Conservation (phyloP, 169 alveolate species). For the Plasmodium blacklocki region DNA sequence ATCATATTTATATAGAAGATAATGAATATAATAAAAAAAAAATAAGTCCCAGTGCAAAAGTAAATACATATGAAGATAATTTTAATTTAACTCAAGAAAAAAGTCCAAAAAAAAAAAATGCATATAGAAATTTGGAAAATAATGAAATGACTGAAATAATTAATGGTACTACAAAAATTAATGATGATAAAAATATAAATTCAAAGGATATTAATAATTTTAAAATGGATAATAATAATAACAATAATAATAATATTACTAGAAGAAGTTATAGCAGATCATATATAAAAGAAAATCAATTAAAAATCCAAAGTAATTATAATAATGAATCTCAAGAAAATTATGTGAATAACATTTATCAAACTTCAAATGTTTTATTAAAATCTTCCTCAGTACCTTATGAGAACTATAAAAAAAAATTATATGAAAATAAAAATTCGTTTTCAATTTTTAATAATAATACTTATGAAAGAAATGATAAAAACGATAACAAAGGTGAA, state of each 20-base stretch:
- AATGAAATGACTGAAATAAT: neutral
- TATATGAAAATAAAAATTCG: constrained; percentile 1
- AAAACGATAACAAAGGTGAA: constrained; percentile 16
- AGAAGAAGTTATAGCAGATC: constrained; percentile 5
- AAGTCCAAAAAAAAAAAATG: too few species aligned
- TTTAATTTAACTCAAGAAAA: neutral
- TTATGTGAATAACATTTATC: too few species aligned
- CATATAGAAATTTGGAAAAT: too few species aligned
- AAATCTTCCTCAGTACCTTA: too few species aligned
- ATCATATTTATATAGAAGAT: neutral
- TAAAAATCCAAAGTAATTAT: too few species aligned
- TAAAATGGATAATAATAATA: neutral
- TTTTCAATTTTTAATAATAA: constrained; percentile 22
- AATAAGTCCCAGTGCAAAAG: neutral
- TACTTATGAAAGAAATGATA: constrained; percentile 10
- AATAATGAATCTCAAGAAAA: too few species aligned
- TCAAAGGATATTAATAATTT: neutral
- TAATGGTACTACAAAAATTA: too few species aligned
- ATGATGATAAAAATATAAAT: neutral
- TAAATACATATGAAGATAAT: neutral
- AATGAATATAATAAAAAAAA: neutral
- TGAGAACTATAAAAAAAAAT: neutral
- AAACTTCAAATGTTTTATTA: too few species aligned
- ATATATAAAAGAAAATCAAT: too few species aligned
- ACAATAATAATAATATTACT: neutral